These are phyloP conservation scores for Pterulicium gracile DNA, from an alignment of 1,284 basidiomycete species.

Conservation along the genomic window DNA sequence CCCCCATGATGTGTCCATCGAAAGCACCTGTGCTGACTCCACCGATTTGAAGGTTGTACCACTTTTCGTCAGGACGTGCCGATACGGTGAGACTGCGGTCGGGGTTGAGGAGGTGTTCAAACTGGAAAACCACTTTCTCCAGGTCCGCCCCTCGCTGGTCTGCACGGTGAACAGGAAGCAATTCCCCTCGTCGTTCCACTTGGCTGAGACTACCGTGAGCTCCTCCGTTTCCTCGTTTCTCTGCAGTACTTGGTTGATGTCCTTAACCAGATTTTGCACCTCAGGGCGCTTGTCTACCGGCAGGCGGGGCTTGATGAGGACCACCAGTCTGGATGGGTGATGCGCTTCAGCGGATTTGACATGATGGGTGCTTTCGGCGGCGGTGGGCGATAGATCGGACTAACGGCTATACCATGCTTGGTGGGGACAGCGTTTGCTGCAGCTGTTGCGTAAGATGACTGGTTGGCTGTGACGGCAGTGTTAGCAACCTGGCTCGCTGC, in stretches of 20 bases:
- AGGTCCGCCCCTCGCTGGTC: constrained; percentile 16
- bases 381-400: neutral
- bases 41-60: constrained; percentile 17
- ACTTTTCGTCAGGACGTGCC: constrained; percentile 13
- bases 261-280: constrained; percentile 6
- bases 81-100: constrained; percentile 2
- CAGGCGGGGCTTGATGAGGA: constrained; percentile 9
- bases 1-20: constrained; percentile 4
- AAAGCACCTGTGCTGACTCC: constrained; percentile 11
- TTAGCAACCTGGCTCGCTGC: neutral
- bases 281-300: constrained; percentile 9
- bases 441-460: neutral
- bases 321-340: constrained; percentile 12
- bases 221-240: constrained; percentile 7
- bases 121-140: constrained; percentile 1
- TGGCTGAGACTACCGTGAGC: constrained; percentile 13
- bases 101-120: constrained; percentile 10
- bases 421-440: neutral
- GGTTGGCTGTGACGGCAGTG: neutral
- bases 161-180: constrained; percentile 12
- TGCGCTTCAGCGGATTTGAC: constrained; percentile 12
- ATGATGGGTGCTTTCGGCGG: neutral
- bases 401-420: neutral
- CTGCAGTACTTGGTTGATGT: constrained; percentile 10
- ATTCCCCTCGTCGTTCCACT: constrained; percentile 15